Conservation (phyloP, 108 stramenopile genomes). For the Discostella pseudostelligera region DNA sequence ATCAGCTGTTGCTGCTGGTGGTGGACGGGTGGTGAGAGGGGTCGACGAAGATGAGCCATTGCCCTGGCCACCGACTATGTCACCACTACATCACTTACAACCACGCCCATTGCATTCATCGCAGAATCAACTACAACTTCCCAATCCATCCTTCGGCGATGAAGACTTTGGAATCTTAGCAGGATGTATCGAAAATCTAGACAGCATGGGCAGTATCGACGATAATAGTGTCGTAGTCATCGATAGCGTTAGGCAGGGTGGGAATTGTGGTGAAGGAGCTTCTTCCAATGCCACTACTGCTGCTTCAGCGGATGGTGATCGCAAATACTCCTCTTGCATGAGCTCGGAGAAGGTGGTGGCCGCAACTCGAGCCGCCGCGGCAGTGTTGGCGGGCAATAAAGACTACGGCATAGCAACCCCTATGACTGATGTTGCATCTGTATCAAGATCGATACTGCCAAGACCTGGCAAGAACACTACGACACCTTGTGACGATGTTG, state of each 20-base stretch:
- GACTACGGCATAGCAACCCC: not conserved
- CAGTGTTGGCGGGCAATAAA: not conserved
- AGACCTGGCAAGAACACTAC: not conserved
- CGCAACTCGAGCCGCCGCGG: not conserved
- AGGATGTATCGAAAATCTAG: constrained; percentile 8
- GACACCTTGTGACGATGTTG: too few relatives aligned
- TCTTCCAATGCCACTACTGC: not conserved
- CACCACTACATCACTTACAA: not conserved
- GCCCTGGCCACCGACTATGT: not conserved
- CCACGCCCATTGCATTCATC: not conserved
- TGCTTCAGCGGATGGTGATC: too few relatives aligned
- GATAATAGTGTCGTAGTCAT: not conserved
- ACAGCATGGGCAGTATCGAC: not conserved
- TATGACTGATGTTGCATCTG: too few relatives aligned
- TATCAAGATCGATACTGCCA: not conserved
- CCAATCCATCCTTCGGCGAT: constrained; percentile 2
- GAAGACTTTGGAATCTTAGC: constrained; percentile 8
- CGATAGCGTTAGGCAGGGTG: not conserved
- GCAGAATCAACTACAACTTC: not conserved
- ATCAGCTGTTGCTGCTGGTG: not conserved
- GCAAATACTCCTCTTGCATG: too few relatives aligned
- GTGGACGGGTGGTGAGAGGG: too few relatives aligned
- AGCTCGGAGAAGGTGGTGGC: not conserved
- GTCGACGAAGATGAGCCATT: not conserved
- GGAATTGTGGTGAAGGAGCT: not conserved